These are phyloP conservation scores for Entophlyctis helioformis DNA, from an alignment of 192 early-diverging fungal species.

Conservation along the genomic window DNA sequence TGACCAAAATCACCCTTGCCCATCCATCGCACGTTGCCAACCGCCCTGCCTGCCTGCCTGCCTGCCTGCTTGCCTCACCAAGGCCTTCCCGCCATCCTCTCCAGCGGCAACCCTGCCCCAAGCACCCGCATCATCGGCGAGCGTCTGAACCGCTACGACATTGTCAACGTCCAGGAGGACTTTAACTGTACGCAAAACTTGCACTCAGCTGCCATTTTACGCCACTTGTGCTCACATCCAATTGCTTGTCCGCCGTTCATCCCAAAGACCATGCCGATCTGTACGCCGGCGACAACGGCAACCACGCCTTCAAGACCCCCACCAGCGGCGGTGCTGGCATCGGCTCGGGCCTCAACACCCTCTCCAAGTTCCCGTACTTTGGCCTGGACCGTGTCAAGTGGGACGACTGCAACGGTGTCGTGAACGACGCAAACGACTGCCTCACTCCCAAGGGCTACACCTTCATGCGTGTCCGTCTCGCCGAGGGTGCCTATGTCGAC, in stretches of 20 bases:
- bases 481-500: conserved; percentile 1
- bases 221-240: too few relatives aligned
- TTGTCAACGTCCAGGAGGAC: conserved; percentile 49
- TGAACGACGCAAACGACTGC: conserved; percentile 7
- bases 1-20: too few relatives aligned
- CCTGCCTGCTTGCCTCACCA: too few relatives aligned
- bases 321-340: conserved; percentile 7
- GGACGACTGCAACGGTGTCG: conserved; percentile 5
- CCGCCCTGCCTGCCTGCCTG: too few relatives aligned
- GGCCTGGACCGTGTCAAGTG: conserved; percentile 5
- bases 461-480: conserved; percentile 3
- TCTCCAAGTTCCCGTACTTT: conserved; percentile 3
- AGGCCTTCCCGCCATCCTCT: too few relatives aligned
- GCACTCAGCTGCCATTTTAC: too few relatives aligned
- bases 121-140: too few relatives aligned
- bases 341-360: conserved; percentile 10
- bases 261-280: conserved; percentile 5
- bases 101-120: too few relatives aligned
- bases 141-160: too few relatives aligned
- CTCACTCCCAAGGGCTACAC: conserved; percentile 13
- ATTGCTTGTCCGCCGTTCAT: too few relatives aligned
- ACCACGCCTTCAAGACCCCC: conserved; percentile 8
- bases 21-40: too few relatives aligned
- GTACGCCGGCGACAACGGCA: conserved; percentile 8
- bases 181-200: too few relatives aligned